phyloP scores from a whole-genome alignment of 352 stramenopile genomes.

The Lagenidium sp. region DNA sequence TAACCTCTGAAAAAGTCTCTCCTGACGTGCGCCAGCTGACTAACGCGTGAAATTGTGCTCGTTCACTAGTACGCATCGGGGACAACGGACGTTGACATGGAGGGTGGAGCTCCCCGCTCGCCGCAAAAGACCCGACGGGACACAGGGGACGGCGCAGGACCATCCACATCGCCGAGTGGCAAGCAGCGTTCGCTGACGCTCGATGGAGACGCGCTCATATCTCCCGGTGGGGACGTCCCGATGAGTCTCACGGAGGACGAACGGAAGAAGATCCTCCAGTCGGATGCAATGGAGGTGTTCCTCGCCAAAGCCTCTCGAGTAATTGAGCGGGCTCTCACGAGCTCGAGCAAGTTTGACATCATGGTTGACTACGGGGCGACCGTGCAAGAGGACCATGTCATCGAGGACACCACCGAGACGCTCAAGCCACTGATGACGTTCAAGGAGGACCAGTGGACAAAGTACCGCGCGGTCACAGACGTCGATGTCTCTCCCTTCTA shows the following conservation, averaged over 20 bases:
- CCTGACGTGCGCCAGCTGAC: background rate
- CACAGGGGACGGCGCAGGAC: conserved; percentile 13
- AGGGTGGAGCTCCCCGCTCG: conserved; percentile 15
- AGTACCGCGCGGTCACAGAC: conserved; percentile 72
- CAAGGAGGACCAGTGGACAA: conserved; percentile 74
- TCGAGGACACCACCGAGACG: conserved; percentile 49
- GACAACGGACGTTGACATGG: conserved; percentile 5
- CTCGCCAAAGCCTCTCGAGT: conserved; percentile 64
- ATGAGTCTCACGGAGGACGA: conserved; percentile 41
- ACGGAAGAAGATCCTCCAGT: conserved; percentile 58
- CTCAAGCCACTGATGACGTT: conserved; percentile 70
- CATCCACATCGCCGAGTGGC: conserved; percentile 30
- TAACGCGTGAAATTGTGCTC: too few relatives aligned
- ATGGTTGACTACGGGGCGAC: conserved; percentile 80
- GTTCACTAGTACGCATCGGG: too few relatives aligned
- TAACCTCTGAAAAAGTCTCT: too few relatives aligned
- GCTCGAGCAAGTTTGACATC: conserved; percentile 69
- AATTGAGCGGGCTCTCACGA: conserved; percentile 75
- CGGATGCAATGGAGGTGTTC: conserved; percentile 69
- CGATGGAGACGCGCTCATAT: too few relatives aligned
- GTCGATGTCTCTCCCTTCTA: conserved; percentile 81
- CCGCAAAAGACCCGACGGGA: conserved; percentile 19
- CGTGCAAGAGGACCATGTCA: conserved; percentile 43
- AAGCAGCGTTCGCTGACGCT: conserved; percentile 27
- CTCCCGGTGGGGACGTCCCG: conserved; percentile 5